A percentile compares a stretch with the other conserved stretches of the same genome.
Evolutionary conservation across 2,329 filamentous ascomycete genomes (phyloP).

Genomic region (Hymenoscyphus infarciens): DNA sequence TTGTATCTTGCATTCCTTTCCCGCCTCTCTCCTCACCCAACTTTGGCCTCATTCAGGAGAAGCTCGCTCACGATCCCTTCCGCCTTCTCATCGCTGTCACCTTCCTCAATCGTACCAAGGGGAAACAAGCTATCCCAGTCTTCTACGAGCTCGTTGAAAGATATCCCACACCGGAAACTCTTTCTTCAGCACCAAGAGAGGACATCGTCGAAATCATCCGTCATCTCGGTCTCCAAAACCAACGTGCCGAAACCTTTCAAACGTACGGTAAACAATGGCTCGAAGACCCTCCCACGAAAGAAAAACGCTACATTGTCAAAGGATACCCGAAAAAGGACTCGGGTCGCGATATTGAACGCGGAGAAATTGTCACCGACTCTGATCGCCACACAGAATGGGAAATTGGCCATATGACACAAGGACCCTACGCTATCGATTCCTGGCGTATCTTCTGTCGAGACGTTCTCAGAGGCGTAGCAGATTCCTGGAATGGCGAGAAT

Average conservation of each 20-base stretch:
- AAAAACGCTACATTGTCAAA: constrained; percentile 52
- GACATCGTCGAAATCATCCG: constrained; percentile 62
- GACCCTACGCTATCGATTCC: constrained; percentile 79
- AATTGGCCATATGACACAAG: constrained; percentile 79
- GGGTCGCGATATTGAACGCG: constrained; percentile 45
- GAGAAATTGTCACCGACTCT: constrained; percentile 47
- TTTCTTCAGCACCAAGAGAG: constrained; percentile 54
- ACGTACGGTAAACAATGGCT: constrained; percentile 69
- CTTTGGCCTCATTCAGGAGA: constrained; percentile 84
- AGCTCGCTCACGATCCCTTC: constrained; percentile 71
- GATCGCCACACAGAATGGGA: constrained; percentile 58
- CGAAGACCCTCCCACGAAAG: constrained; percentile 55
- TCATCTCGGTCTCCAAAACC: constrained; percentile 66
- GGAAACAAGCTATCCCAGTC: constrained; percentile 69
- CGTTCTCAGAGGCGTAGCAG: constrained; percentile 60
- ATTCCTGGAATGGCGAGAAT: constrained; percentile 62
- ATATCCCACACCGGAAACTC: constrained; percentile 63
- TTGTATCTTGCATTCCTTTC: constrained; percentile 57
- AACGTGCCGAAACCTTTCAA: constrained; percentile 65
- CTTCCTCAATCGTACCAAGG: constrained; percentile 79
- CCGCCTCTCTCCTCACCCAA: constrained; percentile 57
- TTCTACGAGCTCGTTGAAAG: constrained; percentile 64
- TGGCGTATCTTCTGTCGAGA: constrained; percentile 95
- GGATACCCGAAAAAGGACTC: constrained; percentile 51
- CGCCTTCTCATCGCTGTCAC: constrained; percentile 77